phyloP scores from a whole-genome alignment of 768 basidiomycete genomes.

The Phlebiopsis flavidoalba region DNA sequence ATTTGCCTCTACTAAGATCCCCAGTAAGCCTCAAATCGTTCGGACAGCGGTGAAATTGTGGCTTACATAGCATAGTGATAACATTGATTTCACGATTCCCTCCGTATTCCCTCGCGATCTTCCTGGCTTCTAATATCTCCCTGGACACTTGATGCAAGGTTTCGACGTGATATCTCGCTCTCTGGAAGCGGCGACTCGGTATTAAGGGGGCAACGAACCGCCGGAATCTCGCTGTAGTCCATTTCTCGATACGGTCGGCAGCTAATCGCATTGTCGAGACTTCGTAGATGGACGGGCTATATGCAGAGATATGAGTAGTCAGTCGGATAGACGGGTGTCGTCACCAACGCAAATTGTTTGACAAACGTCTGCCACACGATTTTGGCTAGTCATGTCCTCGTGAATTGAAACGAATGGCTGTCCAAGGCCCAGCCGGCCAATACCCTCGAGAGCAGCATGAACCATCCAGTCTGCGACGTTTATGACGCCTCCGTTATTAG shows the following conservation, averaged over 20 bases:
- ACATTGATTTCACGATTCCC: conserved; percentile 15
- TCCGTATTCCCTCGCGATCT: conserved; percentile 11
- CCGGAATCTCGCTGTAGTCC: conserved; percentile 17
- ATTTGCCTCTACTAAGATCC: conserved; percentile 5
- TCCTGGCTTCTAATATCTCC: conserved; percentile 17
- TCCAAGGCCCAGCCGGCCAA: conserved; percentile 12
- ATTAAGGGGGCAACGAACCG: conserved; percentile 26
- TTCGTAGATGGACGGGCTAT: not conserved
- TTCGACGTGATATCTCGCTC: conserved; percentile 22
- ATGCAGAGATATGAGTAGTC: not conserved
- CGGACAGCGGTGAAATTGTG: not conserved
- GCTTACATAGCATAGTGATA: conserved; percentile 17
- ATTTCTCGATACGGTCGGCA: not conserved
- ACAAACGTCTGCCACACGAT: not conserved
- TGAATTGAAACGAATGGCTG: conserved; percentile 10
- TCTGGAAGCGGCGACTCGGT: conserved; percentile 28
- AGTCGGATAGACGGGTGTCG: not conserved
- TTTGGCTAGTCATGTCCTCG: not conserved
- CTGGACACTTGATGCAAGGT: conserved; percentile 7
- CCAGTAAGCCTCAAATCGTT: not conserved
- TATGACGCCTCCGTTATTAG: conserved; percentile 1
- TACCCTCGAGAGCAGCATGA: conserved; percentile 12
- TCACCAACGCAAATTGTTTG: not conserved
- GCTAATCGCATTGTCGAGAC: not conserved
- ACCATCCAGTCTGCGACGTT: conserved; percentile 15